Evolutionary conservation across 2,329 filamentous ascomycete species (phyloP).

Genomic region (Pseudogymnoascus pannorum): DNA sequence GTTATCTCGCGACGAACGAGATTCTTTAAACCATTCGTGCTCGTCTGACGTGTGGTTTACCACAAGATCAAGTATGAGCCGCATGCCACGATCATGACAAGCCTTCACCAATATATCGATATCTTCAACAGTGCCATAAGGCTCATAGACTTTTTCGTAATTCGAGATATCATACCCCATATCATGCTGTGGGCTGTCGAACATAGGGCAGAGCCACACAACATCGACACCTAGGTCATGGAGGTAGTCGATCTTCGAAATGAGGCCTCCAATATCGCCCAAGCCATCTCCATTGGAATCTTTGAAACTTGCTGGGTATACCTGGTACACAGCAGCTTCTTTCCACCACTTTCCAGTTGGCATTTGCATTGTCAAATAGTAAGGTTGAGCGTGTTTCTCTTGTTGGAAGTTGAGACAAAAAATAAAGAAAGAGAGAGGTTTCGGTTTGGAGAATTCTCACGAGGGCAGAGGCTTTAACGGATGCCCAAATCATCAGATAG

Average conservation of each 20-base stretch:
- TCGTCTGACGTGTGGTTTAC: constrained; percentile 71
- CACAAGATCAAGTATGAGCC: constrained; percentile 66
- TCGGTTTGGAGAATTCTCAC: neutral
- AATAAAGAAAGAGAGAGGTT: neutral
- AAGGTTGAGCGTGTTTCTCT: neutral
- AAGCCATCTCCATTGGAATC: constrained; percentile 52
- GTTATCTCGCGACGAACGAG: constrained; percentile 40
- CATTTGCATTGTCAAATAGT: neutral
- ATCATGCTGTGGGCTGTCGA: constrained; percentile 55
- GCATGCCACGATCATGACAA: constrained; percentile 57
- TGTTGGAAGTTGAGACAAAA: neutral
- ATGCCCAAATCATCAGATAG: neutral
- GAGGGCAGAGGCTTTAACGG: too few species aligned
- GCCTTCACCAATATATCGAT: constrained; percentile 55
- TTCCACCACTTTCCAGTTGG: constrained; percentile 43
- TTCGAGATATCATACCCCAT: constrained; percentile 67
- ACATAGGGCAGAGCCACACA: constrained; percentile 61
- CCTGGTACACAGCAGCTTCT: constrained; percentile 49
- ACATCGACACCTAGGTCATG: constrained; percentile 53
- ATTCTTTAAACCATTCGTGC: constrained; percentile 58
- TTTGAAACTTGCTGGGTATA: constrained; percentile 51
- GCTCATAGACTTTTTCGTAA: constrained; percentile 57
- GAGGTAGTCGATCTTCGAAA: constrained; percentile 54
- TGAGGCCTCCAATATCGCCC: constrained; percentile 55
- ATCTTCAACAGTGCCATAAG: constrained; percentile 61